Evolutionary conservation across 345 rosid genomes (phyloP).

Genomic region (Salix exigua): DNA sequence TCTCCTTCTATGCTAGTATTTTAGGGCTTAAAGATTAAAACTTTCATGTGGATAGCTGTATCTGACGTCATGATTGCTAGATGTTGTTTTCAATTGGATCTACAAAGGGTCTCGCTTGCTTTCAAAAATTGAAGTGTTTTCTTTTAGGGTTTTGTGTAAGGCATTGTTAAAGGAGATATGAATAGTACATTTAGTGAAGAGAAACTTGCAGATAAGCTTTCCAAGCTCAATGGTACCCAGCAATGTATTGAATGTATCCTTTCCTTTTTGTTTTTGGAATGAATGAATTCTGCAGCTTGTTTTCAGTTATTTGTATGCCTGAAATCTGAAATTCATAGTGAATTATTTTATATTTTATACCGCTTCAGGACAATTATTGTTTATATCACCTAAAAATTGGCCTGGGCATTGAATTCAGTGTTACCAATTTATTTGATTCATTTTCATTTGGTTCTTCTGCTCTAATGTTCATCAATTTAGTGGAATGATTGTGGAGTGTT

Average conservation of each 20-base stretch:
- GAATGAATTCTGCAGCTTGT: not conserved
- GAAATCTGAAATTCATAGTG: not conserved
- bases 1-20: not conserved
- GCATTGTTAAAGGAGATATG: slow-evolving; percentile 50
- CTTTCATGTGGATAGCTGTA: not conserved
- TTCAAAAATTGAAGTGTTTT: not conserved
- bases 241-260: slow-evolving; percentile 97
- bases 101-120: not conserved
- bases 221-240: slow-evolving; percentile 95
- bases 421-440: not conserved
- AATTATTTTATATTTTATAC: not conserved
- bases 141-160: not conserved
- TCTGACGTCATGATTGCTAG: not conserved
- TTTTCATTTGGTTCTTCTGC: not conserved
- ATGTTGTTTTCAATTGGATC: not conserved
- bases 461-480: not conserved
- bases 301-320: not conserved
- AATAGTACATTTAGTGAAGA: slow-evolving; percentile 87
- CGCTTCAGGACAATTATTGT: not conserved
- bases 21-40: slow-evolving; percentile 14
- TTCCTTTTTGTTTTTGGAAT: slow-evolving; percentile 5
- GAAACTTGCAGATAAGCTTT: slow-evolving; percentile 91
- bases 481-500: not conserved
- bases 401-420: not conserved
- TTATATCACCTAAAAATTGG: not conserved